Base-by-base conservation (phyloP, 352 stramenopile species). In the Phytophthora colocasiae region DNA sequence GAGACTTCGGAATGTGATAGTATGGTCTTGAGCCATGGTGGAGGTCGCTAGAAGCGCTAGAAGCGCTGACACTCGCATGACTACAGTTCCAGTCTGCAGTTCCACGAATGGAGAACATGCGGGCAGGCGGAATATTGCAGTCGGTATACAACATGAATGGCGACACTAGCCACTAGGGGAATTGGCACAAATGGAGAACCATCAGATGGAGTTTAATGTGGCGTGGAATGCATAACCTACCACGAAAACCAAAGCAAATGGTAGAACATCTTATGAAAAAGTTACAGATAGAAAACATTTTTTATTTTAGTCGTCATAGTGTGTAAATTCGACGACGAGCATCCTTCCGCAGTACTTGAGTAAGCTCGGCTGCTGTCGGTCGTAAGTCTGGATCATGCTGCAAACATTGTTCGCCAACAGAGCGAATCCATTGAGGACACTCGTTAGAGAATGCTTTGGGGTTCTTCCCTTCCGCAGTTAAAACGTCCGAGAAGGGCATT, bases 341-440 rank as follows among this genome's bases (percentile, higher is more conserved):
- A 63, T 72, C 63, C 7, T 29, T 19, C 52, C 31, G 38, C 12
- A 64, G 45, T 22, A 71, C 24, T 43, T 63, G 56, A 3, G 51
- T 60, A 22, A 71, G 50, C 22, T 71, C 47, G 10, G 44, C n/a
- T 26, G 64, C 58, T 1, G 47, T 56, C 15, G 64, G 64, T 0
- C 63, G 56, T 12, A 55, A n/a, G 9, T 58, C 44, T 24, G 63
- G 57, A 6, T 63, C 50, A 29, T 58, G 57, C 31, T 63, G 43
- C 22, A 67, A 44, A 32, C 56, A 71, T 36, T 60, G 41, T 19
- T 14, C 15, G 3, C 63, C 57, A 1, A 67, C 19, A 3, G 39
- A 51, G 3, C 54, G 64, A 40, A 87, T 78, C n/a, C 53, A 64
- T 1, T 45, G 31, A 15, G 83, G 81, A 53, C 81, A 92, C 2